Evolutionary conservation across 73 alveolate species (phyloP).

Genomic region (Stentor coeruleus): DNA sequence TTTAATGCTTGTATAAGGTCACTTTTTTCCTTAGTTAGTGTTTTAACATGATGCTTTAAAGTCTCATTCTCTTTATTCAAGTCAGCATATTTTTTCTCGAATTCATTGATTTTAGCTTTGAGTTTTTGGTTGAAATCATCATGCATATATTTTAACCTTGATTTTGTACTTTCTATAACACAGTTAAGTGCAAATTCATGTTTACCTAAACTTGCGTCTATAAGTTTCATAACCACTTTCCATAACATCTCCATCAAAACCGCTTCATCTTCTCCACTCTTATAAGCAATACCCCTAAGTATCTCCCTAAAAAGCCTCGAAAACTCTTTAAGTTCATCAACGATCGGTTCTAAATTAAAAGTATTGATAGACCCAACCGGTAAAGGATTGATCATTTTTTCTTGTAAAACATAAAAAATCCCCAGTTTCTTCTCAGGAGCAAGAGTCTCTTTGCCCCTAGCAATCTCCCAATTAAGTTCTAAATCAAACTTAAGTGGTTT

Average conservation of each 20-base stretch:
- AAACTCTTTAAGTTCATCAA: neutral
- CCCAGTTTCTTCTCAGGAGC: neutral
- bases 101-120: neutral
- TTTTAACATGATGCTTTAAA: neutral
- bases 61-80: neutral
- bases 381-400: neutral
- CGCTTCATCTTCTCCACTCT: slow-evolving; percentile 17
- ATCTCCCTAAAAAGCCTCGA: slow-evolving; percentile 15
- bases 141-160: neutral
- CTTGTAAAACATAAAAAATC: neutral
- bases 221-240: neutral
- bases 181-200: neutral
- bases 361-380: neutral
- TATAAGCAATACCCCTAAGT: neutral
- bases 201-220: neutral
- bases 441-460: slow-evolving; percentile 2
- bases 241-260: slow-evolving; percentile 11
- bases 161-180: slow-evolving; percentile 4
- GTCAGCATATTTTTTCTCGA: neutral
- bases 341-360: neutral
- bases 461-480: slow-evolving; percentile 9
- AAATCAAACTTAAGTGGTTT: neutral
- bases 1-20: neutral
- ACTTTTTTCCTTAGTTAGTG: neutral
- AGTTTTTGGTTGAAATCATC: neutral